Base-by-base conservation (phyloP, 768 basidiomycete species). In the Termitomyces eurrhizus region DNA sequence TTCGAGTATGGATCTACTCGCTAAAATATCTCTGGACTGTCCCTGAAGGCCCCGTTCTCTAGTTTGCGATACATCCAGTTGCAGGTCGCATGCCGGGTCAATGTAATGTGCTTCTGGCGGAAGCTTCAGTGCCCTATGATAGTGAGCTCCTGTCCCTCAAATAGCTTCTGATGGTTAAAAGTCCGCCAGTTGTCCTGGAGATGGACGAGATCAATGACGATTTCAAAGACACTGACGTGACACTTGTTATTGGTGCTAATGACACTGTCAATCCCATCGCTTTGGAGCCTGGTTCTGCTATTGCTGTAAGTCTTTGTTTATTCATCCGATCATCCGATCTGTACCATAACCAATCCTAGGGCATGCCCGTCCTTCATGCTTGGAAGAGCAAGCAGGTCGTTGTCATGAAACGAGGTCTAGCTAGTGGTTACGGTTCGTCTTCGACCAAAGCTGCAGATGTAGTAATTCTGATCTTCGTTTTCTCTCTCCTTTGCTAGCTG, bases 181-280 rank as follows among this genome's bases (percentile, higher is more conserved):
- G n/a, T 45, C 21, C 36, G 58, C n/a, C 65, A 93, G 92, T 94
- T 64, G 92, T 94, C 44, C 77, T 90, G 60, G 93, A 95, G 75
- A 93, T 95, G 93, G 93, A 95, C 62, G 93, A 95, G 74, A 94
- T 95, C 76, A 94, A 95, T 69, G 91, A 94, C 44, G 93, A 95
- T 70, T 95, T 95, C 72, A 78, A 80, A 56, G 90, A 92, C 39
- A 95, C 93, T 0, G 93, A 95, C 68, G 83, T 95, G n/a, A 90
- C 89, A 7, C 83, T 95, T 21, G 93, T 94, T 64, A 94, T 94
- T 63, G 93, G 93, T 26, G 93, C 93, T 21, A 95, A 95, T 67
- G 93, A 95, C 69, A 95, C 93, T 1, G 93, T 95, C 55, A 95
- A 95, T 69, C 92, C 93, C 14, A 93, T 94, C 64, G 90, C 92